A percentile compares a stretch with the other conserved stretches of the same genome.
Conservation (phyloP, 768 basidiomycete genomes). For the Lactarius tabidus region DNA sequence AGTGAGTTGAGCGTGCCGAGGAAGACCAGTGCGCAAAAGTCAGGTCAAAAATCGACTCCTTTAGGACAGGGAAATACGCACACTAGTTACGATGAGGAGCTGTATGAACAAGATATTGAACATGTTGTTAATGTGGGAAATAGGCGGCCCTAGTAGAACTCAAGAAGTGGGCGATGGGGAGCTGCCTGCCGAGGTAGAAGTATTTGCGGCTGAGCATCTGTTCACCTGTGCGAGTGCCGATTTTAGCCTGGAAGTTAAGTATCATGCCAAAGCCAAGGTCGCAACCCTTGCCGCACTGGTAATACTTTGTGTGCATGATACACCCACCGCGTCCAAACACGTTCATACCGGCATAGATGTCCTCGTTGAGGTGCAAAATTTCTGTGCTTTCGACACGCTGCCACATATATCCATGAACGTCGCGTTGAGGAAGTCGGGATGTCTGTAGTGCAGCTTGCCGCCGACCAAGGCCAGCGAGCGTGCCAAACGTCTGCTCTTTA, state of each 20-base stretch:
- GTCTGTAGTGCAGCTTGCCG: conserved; percentile 97
- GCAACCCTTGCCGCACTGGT: conserved; percentile 97
- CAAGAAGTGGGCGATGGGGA: conserved; percentile 96
- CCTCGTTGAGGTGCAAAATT: conserved; percentile 96
- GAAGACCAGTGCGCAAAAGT: conserved; percentile 71
- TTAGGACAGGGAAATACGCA: conserved; percentile 38
- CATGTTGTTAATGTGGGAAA: conserved; percentile 99
- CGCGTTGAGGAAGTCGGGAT: conserved; percentile 98
- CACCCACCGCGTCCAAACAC: conserved; percentile 94
- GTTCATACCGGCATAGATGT: conserved; percentile 99
- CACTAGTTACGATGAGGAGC: conserved; percentile 90
- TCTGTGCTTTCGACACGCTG: conserved; percentile 98
- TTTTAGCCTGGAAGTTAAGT: conserved; percentile 99
- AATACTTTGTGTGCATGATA: conserved; percentile 99
- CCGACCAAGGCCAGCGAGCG: conserved; percentile 96
- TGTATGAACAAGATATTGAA: conserved; percentile 96
- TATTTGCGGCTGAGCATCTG: conserved; percentile 99
- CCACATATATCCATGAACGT: conserved; percentile 98
- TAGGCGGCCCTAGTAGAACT: conserved; percentile 99
- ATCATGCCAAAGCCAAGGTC: conserved; percentile 99
- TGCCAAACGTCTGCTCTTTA: conserved; percentile 99
- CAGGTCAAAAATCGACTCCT: conserved; percentile 22
- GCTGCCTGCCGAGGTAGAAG: conserved; percentile 96
- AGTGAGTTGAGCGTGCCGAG: conserved; percentile 87
- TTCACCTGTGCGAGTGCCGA: conserved; percentile 99